Percentiles rank a stretch among this genome's conserved stretches.
Conservation (phyloP, 202 grass and related monocot species). For the Zoysia matrella region DNA sequence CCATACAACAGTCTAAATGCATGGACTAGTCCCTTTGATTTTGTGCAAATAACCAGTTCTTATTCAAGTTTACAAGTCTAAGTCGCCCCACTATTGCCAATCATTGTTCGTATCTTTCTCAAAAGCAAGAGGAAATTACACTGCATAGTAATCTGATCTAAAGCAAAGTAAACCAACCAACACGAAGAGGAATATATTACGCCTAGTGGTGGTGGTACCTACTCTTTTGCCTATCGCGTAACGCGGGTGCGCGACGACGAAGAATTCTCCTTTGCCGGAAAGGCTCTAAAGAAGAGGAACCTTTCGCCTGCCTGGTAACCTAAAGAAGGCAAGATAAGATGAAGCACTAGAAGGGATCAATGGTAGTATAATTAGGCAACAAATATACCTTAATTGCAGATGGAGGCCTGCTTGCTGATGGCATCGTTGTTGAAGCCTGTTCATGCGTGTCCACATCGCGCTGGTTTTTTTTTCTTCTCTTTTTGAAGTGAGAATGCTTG, state of each 20-base stretch:
- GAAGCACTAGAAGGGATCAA: conserved; percentile 56
- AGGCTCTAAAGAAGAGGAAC: conserved; percentile 59
- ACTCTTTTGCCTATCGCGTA: conserved; percentile 53
- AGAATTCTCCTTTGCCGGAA: conserved; percentile 64
- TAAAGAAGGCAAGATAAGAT: conserved; percentile 68
- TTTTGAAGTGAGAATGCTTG: conserved; percentile 35
- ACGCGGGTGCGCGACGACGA: conserved; percentile 68
- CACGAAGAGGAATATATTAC: conserved; percentile 33
- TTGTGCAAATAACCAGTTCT: neutral
- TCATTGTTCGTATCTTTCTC: conserved; percentile 49
- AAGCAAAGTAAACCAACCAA: conserved; percentile 26
- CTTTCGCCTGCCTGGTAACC: conserved; percentile 53
- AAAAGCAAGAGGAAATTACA: conserved; percentile 45
- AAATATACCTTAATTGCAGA: conserved; percentile 28
- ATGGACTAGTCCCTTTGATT: neutral
- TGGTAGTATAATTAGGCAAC: conserved; percentile 50
- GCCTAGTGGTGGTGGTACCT: conserved; percentile 40
- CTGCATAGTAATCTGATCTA: conserved; percentile 35
- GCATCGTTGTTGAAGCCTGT: conserved; percentile 48
- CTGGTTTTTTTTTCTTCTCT: neutral
- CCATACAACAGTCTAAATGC: neutral
- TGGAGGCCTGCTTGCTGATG: conserved; percentile 28
- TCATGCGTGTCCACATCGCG: conserved; percentile 27
- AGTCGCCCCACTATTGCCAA: conserved; percentile 36
- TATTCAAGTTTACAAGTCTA: conserved; percentile 19